Base-by-base conservation (phyloP, 2,329 filamentous ascomycete genomes). In the Fusarium newnesense region DNA sequence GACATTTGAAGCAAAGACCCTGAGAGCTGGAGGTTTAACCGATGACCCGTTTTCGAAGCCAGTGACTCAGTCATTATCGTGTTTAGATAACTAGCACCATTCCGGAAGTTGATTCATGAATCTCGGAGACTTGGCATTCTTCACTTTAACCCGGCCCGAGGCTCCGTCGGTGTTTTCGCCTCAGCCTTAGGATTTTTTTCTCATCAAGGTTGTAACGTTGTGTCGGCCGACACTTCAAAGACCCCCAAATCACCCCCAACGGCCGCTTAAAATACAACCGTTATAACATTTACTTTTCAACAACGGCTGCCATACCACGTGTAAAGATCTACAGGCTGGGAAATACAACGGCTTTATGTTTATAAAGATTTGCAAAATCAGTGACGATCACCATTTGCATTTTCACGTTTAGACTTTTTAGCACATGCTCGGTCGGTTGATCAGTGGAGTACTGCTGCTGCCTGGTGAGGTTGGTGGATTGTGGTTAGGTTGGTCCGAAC, bases 31-130 rank as follows among this genome's bases (percentile, higher is more conserved):
- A 10, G 30, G 5, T 40, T 12, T 11, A 15, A 11, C 53, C 46
- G 62, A 71, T 39, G 52, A 44, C 52, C 67, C 69, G 53, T 58
- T 57, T 36, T 46, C 24, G 19, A 32, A n/a, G n/a, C 49, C 49
- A 50, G 28, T 60, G 66, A 57, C 8, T 67, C 57, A 59, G 26
- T 24, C 9, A 21, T 58, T 47, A 28, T 58, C 40, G 9, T n/a
- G 54, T 15, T 15, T 37, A 24, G 32, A 36, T 67, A 32, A 16
- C 69, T 71, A 71, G 24, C 4, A 67, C 37, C 18, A 3, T 60
- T 67, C 2, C n/a, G 69, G 69, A 53, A 67, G 58, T 36, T 63
- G n/a, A 44, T 39, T 62, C 50, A 24, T 24, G 24, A 34, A 42
- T 65, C 34, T 53, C 42, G 43, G 49, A 12, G 43, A 37, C 64